phyloP scores from a whole-genome alignment of 805 yeast species.

The Komagataella ulmi region DNA sequence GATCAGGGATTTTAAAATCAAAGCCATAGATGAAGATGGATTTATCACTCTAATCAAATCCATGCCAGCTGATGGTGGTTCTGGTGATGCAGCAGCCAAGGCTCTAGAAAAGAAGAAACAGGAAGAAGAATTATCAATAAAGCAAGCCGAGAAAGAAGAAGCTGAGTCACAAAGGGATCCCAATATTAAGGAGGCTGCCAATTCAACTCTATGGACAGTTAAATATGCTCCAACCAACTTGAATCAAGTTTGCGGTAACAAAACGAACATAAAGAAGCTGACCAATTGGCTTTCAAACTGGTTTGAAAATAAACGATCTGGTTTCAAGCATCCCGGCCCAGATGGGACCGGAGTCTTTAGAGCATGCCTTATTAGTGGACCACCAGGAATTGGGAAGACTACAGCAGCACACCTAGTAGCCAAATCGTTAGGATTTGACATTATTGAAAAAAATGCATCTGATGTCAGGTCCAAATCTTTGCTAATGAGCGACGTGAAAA shows the following conservation, averaged over 20 bases:
- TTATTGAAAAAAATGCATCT: slow-evolving; percentile 70
- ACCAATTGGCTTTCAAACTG: slow-evolving; percentile 68
- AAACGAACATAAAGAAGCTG: slow-evolving; percentile 54
- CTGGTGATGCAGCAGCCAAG: slow-evolving; percentile 62
- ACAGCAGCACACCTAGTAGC: slow-evolving; percentile 73
- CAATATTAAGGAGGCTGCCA: slow-evolving; percentile 25
- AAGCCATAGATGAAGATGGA: slow-evolving; percentile 81
- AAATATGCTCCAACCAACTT: slow-evolving; percentile 77
- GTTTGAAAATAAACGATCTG: slow-evolving; percentile 42
- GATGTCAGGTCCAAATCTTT: slow-evolving; percentile 83
- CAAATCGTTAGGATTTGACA: slow-evolving; percentile 53
- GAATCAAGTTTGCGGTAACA: slow-evolving; percentile 84
- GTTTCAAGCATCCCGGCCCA: slow-evolving; percentile 41
- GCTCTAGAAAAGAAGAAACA: slow-evolving; percentile 57
- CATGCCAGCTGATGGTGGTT: slow-evolving; percentile 92
- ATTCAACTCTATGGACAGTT: slow-evolving; percentile 80
- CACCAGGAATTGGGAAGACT: slow-evolving; percentile 81
- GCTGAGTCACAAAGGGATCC: slow-evolving; percentile 16
- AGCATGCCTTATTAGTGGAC: slow-evolving; percentile 79
- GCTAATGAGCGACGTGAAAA: slow-evolving; percentile 53
- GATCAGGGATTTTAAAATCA: slow-evolving; percentile 58
- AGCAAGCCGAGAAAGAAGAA: slow-evolving; percentile 37
- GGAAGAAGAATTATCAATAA: slow-evolving; percentile 45
- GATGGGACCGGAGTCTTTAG: slow-evolving; percentile 62
- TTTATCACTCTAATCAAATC: slow-evolving; percentile 56